Evolutionary conservation across 1,284 basidiomycete species (phyloP).

Genomic region (Ganoderma lucidum): DNA sequence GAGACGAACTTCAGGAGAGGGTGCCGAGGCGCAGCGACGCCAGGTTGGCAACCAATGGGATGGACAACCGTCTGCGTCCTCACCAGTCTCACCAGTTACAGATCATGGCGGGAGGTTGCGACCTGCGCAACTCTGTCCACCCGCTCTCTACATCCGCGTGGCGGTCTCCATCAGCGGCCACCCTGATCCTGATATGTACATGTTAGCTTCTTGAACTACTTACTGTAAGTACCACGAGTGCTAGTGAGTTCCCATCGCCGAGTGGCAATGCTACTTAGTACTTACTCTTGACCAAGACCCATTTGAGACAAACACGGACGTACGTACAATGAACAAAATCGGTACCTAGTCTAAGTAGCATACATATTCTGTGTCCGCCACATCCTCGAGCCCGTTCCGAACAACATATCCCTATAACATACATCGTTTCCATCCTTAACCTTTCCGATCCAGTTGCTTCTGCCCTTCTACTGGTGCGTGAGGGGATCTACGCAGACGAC

Average conservation of each 20-base stretch:
- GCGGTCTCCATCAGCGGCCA: slow-evolving; percentile 4
- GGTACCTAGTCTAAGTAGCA: slow-evolving; percentile 14
- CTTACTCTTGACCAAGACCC: neutral
- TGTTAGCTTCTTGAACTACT: neutral
- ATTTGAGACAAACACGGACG: neutral
- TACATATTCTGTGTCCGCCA: slow-evolving; percentile 14
- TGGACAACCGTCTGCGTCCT: neutral
- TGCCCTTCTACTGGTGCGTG: slow-evolving; percentile 56
- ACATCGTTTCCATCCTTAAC: slow-evolving; percentile 19
- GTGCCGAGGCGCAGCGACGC: slow-evolving; percentile 7
- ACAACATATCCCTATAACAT: slow-evolving; percentile 11
- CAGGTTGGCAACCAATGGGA: slow-evolving; percentile 7
- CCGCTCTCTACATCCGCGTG: neutral
- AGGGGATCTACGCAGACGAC: slow-evolving; percentile 88
- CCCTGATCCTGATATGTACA: neutral
- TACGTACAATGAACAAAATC: neutral
- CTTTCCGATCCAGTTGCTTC: slow-evolving; percentile 6
- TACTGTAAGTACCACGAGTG: neutral
- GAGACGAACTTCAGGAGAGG: slow-evolving; percentile 11
- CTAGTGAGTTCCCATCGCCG: neutral
- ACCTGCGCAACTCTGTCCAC: neutral
- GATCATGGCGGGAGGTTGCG: slow-evolving; percentile 8
- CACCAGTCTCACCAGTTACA: slow-evolving; percentile 10
- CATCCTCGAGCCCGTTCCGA: neutral
- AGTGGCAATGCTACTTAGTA: neutral